Evolutionary conservation across 495 filamentous ascomycete genomes (phyloP), one percentile per base, ranked within the genome.

Genomic region (Bacidia rubella): DNA sequence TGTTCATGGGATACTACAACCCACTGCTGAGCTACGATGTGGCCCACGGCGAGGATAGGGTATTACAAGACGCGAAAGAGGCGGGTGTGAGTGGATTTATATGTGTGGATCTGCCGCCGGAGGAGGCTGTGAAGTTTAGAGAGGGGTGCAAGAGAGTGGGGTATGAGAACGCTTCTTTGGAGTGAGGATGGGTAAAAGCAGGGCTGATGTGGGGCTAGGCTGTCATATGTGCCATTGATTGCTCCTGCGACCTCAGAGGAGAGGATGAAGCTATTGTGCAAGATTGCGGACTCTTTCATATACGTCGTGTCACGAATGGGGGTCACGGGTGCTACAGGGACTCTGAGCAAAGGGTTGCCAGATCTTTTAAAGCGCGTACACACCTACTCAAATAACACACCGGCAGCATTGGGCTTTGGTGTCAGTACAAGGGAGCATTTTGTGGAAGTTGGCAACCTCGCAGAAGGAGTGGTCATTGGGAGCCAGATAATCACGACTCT

Each of bases 1-100:
- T 99, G 52, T 75, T 99, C 56, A 99, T 99, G 92, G 92, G 92
- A 52, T 99, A 99, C 76, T 99, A 95, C 68, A 99, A 99, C 68
- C 92, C 92, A 0, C 69, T 97, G 47, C 71, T 95, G 44, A 84
- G 79, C 59, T 97, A 97, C 62, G 93, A 92, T 54, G 92, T 95
- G 44, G 84, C 78, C 59, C 97, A 97, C 62, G 93, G 93, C 54
- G 92, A 97, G 69, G 87, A 93, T 70, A 74, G 74, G 47, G 79
- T 97, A 65, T 71, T 99, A 35, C 73, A 75, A 51, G 90, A 99
- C 66, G 88, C 88, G 62, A 81, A 84, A 62, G 79, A 81, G 41
- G 86, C 86, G 19, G 87, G 88, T 45, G 84, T 92, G 62, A 96
- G 95, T 70, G 92, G 92, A 44, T 99, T 97, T 66, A 97, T 99